These are phyloP conservation scores for Verticillium tricorpus DNA, from an alignment of 2,329 filamentous ascomycete species.

Conservation along the genomic window DNA sequence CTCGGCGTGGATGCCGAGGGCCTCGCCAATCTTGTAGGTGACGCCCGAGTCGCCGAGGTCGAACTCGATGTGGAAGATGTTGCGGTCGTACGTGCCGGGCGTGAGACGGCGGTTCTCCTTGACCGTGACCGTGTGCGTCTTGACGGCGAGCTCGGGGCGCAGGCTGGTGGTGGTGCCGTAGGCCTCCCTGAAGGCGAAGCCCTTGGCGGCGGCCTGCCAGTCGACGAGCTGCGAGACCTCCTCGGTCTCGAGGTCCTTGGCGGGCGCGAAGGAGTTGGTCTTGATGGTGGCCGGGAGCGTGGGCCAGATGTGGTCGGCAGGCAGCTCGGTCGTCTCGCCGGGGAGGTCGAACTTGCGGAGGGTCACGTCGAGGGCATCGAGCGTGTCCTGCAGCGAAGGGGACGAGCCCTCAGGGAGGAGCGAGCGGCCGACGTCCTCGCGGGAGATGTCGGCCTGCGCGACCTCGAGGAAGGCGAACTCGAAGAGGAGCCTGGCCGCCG, in stretches of 20 bases:
- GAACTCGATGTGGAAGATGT: constrained; percentile 99
- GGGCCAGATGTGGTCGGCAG: constrained; percentile 50
- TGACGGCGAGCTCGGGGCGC: constrained; percentile 79
- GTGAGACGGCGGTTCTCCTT: constrained; percentile 95
- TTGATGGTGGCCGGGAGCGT: constrained; percentile 61
- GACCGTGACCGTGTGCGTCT: constrained; percentile 83
- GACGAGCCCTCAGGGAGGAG: constrained; percentile 49
- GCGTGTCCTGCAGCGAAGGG: constrained; percentile 46
- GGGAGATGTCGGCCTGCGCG: constrained; percentile 61
- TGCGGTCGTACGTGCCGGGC: constrained; percentile 83
- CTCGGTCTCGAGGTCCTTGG: constrained; percentile 72
- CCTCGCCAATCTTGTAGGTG: constrained; percentile 95
- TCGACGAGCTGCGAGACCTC: constrained; percentile 60
- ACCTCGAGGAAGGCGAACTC: constrained; percentile 82
- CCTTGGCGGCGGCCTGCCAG: constrained; percentile 84
- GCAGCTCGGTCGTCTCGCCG: constrained; percentile 71
- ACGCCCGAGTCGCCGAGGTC: constrained; percentile 88
- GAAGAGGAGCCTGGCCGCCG: constrained; percentile 60
- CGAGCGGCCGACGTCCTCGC: constrained; percentile 62
- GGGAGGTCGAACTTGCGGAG: constrained; percentile 73
- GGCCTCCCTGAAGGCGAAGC: constrained; percentile 89
- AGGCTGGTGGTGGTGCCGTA: constrained; percentile 70
- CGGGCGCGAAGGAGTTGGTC: constrained; percentile 76
- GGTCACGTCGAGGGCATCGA: constrained; percentile 64
- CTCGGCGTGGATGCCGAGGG: constrained; percentile 91